Base-by-base conservation (phyloP, 129 eudicot genomes). In the Silybum marianum region DNA sequence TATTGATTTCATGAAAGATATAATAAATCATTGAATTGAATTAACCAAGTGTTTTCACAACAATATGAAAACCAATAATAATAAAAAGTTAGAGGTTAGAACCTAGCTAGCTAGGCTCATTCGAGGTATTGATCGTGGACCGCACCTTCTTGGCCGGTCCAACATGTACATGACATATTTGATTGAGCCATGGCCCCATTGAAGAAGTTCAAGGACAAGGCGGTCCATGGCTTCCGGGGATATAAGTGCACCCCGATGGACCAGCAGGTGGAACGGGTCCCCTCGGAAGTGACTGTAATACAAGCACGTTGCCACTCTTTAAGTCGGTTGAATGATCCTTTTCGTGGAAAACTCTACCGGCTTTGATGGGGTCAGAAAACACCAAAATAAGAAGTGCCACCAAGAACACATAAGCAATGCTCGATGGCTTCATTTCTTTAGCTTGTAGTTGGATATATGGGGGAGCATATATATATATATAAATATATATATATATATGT, bases 211-310 rank as follows among this genome's bases (percentile, higher is more conserved):
- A 85, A 9, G 91, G 88, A 76, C 93, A 89, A 28, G 70, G 74
- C 0, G 67, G 65, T 22, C 88, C 90, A 36, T 81, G 76, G 58
- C 87, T 77, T 72, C 84, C 90, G 18, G 96, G 91, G 73, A 89
- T 81, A 73, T 85, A 22, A 60, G 91, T 87, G 89, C 93, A 91
- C 51, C 93, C 88, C 13, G 93, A 85, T 69, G 91, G 90, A 28
- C 89, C 93, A 25, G 96, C 84, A 78, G 96, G 91, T 23, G 89
- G 80, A 36, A 84, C 90, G 0, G 85, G 85, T 5, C 93, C 91
- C 80, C 44, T 87, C 18, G 85, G 86, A 84, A 91, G 91, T 3
- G 90, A 84, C 80, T 89, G 88, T 54, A 86, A 81, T 60, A 86
- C 79, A 58, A 69, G 23, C 5, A 3, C 9, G 22, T 83, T 80